Conservation (phyloP, 495 filamentous ascomycete species). For the Penicillium lividum region DNA sequence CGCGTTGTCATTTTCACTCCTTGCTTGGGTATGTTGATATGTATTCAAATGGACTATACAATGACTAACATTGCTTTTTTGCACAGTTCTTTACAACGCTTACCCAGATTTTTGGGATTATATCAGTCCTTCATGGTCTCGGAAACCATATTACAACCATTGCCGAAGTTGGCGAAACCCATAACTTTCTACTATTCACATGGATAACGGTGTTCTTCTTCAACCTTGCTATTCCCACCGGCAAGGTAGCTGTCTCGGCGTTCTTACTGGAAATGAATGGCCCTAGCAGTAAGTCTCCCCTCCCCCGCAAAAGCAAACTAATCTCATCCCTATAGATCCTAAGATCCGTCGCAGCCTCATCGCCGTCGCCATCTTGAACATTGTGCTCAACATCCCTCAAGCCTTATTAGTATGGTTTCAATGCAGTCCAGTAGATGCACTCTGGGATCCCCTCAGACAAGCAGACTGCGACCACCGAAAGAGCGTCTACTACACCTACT, state of each 20-base stretch:
- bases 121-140: slow-evolving; percentile 27
- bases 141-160: slow-evolving; percentile 26
- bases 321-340: slow-evolving; percentile 15
- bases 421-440: slow-evolving; percentile 21
- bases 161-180: slow-evolving; percentile 18
- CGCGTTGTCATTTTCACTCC: slow-evolving; percentile 21
- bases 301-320: neutral
- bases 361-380: slow-evolving; percentile 24
- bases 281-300: slow-evolving; percentile 22
- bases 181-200: slow-evolving; percentile 29
- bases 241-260: slow-evolving; percentile 27
- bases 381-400: slow-evolving; percentile 28
- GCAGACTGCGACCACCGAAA: slow-evolving; percentile 23
- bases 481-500: slow-evolving; percentile 30
- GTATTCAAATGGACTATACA: neutral
- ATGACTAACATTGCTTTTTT: neutral
- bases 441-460: slow-evolving; percentile 27
- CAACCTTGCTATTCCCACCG: slow-evolving; percentile 29
- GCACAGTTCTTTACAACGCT: slow-evolving; percentile 17
- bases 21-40: slow-evolving; percentile 23
- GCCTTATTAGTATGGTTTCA: slow-evolving; percentile 28
- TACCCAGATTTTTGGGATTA: slow-evolving; percentile 26
- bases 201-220: slow-evolving; percentile 34
- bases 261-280: slow-evolving; percentile 31
- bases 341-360: slow-evolving; percentile 28